Evolutionary conservation across 495 filamentous ascomycete species (phyloP), one percentile per base, ranked within the genome.

Genomic region (Annulohypoxylon nitens): DNA sequence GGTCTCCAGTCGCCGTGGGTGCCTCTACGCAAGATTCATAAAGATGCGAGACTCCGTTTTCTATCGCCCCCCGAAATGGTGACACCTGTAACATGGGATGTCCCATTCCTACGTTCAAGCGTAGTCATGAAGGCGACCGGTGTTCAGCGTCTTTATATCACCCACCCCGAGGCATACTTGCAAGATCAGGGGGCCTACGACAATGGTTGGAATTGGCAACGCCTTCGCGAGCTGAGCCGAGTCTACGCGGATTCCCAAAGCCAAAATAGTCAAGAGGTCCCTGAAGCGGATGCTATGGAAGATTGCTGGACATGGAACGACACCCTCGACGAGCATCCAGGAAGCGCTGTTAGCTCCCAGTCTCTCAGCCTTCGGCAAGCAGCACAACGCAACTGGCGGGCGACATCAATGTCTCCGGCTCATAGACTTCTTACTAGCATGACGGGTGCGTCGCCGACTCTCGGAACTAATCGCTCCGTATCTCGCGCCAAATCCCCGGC

Each of bases 11-110:
- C 87, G 53, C 74, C 85, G 7, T 92, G 90, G 85, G 82, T 92
- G 9, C 91, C 91, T 3, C 80, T 94, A 18, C 86, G 92, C 26
- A 94, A 94, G 74, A 75, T 92, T 3, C 86, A 90, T 77, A 92
- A 89, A 70, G 89, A 92, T 59, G 87, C 88, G 0, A 82, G 85
- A 10, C 83, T 94, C 1, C 88, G 87, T 7, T 93, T 92, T 71
- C 84, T 94, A 16, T 82, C 83, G 23, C 83, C 84, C 2, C 81
- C 88, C 1, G 91, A 94, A 76, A 89, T 92, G 86, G 79, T 89
- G 23, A 91, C 88, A 4, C 85, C 89, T 3, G 86, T 87, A 4
- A 81, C 89, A 4, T 94, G 91, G 91, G 88, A 88, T 43, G 88
- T 87, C 10, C 83, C 88, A 5, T 93, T 93, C 57, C 80, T 94